phyloP scores from a whole-genome alignment of 2,329 filamentous ascomycete genomes.

The Fusarium redolens region DNA sequence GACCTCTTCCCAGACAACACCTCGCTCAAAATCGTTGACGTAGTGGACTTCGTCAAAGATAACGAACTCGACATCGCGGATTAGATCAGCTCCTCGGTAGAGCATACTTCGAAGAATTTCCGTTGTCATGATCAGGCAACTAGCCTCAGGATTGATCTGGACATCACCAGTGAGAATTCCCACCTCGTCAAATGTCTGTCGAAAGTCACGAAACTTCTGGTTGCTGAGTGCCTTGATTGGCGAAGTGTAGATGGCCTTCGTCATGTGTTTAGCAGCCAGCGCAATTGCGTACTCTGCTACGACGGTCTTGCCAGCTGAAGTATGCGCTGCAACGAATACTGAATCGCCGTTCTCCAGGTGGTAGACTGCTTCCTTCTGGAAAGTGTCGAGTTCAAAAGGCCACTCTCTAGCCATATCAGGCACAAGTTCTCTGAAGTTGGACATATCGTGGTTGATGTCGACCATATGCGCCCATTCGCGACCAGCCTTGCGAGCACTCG shows the following conservation, averaged over 20 bases:
- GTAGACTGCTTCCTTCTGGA: conserved; percentile 98
- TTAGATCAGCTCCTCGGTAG: conserved; percentile 93
- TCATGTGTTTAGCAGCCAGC: conserved; percentile 97
- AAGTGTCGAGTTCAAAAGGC: conserved; percentile 97
- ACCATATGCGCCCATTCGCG: conserved; percentile 99
- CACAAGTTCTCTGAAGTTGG: conserved; percentile 93
- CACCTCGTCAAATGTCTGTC: conserved; percentile 90
- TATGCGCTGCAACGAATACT: conserved; percentile 97
- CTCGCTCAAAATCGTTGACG: conserved; percentile 94
- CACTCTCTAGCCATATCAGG: conserved; percentile 96
- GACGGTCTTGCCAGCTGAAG: conserved; percentile 96
- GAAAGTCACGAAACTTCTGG: conserved; percentile 97
- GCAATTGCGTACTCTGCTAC: conserved; percentile 98
- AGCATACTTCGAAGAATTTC: conserved; percentile 99
- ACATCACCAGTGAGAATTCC: conserved; percentile 98
- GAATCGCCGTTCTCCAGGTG: conserved; percentile 97
- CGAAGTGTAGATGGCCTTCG: conserved; percentile 98
- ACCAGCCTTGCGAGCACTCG: conserved; percentile 77
- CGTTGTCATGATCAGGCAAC: conserved; percentile 99
- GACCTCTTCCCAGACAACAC: conserved; percentile 99
- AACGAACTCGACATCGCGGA: conserved; percentile 97
- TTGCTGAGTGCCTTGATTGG: conserved; percentile 99
- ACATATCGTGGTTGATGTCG: conserved; percentile 89
- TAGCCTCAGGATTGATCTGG: conserved; percentile 96
- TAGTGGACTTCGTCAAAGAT: conserved; percentile 99